phyloP scores from a whole-genome alignment of 2,329 filamentous ascomycete genomes.

The Lojkania enalia region DNA sequence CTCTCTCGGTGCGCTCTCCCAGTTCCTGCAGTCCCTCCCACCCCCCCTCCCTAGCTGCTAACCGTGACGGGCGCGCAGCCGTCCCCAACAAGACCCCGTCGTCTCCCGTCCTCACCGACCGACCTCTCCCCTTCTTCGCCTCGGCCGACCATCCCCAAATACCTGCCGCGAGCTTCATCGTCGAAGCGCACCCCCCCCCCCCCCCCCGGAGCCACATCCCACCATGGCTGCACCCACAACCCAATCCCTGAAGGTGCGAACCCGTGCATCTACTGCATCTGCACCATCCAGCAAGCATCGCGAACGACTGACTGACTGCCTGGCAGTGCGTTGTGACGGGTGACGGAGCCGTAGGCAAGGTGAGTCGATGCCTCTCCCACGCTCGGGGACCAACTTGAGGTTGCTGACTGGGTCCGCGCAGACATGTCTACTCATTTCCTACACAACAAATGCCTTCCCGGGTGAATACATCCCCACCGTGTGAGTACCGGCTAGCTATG shows the following conservation, averaged over 20 bases:
- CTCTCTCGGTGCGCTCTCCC: too few species aligned
- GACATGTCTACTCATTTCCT: constrained; percentile 99
- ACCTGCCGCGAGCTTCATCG: constrained; percentile 20
- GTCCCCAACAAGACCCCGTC: too few species aligned
- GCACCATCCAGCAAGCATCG: not conserved
- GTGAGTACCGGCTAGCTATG: constrained; percentile 58
- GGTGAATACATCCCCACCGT: constrained; percentile 99
- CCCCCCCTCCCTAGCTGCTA: too few species aligned
- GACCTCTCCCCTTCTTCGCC: constrained; percentile 6
- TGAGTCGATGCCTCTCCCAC: constrained; percentile 51
- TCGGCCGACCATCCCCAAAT: constrained; percentile 10
- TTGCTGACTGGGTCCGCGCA: constrained; percentile 48
- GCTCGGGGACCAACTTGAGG: constrained; percentile 9
- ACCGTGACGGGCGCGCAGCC: too few species aligned
- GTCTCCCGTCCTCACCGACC: constrained; percentile 4
- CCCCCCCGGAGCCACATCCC: constrained; percentile 18
- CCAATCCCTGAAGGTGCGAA: constrained; percentile 82
- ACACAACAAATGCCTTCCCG: constrained; percentile 99
- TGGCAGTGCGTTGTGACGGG: constrained; percentile 94
- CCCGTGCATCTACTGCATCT: not conserved
- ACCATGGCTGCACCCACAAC: constrained; percentile 79
- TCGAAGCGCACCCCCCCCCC: constrained; percentile 24
- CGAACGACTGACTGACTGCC: constrained; percentile 19
- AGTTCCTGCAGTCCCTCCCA: too few species aligned
- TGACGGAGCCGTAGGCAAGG: constrained; percentile 99